Percentiles rank a stretch among this genome's conserved stretches.
Conservation (phyloP, 1,284 basidiomycete species). For the Leccinum insigne region DNA sequence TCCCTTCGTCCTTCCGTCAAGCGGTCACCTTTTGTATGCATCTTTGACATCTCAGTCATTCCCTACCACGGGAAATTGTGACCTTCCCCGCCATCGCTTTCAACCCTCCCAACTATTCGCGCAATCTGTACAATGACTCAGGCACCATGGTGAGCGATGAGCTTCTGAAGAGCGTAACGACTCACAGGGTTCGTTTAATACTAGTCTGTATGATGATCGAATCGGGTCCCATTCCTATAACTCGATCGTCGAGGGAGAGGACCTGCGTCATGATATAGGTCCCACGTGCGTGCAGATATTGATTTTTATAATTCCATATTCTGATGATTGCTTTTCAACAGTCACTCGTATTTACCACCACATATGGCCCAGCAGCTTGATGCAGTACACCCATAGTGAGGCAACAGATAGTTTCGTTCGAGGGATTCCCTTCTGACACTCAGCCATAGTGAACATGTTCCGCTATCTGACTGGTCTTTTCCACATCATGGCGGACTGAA, state of each 20-base stretch:
- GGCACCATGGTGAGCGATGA: slow-evolving; percentile 11
- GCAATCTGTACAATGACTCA: slow-evolving; percentile 14
- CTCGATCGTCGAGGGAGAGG: slow-evolving; percentile 1
- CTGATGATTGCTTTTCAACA: slow-evolving; percentile 11
- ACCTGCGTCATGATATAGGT: neutral
- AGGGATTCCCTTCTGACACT: slow-evolving; percentile 2
- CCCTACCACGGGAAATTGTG: slow-evolving; percentile 9
- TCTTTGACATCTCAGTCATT: slow-evolving; percentile 14
- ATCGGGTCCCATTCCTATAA: neutral
- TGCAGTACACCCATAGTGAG: slow-evolving; percentile 15
- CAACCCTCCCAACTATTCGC: neutral
- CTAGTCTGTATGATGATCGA: slow-evolving; percentile 14
- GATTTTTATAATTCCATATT: neutral
- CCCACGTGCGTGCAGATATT: slow-evolving; percentile 13
- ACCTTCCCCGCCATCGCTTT: slow-evolving; percentile 1
- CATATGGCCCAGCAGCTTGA: neutral
- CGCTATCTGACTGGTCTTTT: neutral
- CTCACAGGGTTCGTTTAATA: slow-evolving; percentile 5
- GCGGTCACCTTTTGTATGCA: slow-evolving; percentile 19
- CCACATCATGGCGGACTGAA: slow-evolving; percentile 1
- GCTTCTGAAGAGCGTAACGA: neutral
- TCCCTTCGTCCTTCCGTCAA: slow-evolving; percentile 5
- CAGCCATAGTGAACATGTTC: slow-evolving; percentile 9
- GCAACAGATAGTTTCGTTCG: neutral
- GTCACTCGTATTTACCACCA: slow-evolving; percentile 7